Conservation (phyloP, 768 basidiomycete species). For the Tulasnella sp. region DNA sequence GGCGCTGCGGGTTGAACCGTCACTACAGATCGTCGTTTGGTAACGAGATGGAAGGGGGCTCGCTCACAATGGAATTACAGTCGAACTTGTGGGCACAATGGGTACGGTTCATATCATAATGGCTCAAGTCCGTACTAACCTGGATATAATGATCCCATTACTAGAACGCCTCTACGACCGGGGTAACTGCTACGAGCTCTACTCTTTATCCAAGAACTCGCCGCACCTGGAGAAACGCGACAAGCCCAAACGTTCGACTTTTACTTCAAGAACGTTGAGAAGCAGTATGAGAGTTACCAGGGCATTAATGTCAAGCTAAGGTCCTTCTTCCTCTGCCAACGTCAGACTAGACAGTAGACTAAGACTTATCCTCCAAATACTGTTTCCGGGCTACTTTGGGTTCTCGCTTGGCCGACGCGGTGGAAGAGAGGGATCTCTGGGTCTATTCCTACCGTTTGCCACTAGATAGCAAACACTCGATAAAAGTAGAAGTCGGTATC, state of each 20-base stretch:
- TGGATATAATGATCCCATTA: background rate
- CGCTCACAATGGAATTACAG: constrained; percentile 94
- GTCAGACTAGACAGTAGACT: background rate
- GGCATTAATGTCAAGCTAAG: no score
- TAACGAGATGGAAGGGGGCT: constrained; percentile 95
- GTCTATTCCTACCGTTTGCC: no score
- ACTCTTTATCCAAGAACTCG: constrained; percentile 90
- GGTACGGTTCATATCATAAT: constrained; percentile 54
- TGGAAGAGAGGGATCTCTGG: no score
- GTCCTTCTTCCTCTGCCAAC: constrained; percentile 58
- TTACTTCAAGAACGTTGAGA: constrained; percentile 98
- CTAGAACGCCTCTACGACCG: constrained; percentile 93
- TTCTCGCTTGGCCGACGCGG: no score
- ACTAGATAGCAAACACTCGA: constrained; percentile 95
- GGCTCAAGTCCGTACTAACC: no score
- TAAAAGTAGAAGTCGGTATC: constrained; percentile 99
- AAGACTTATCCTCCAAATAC: constrained; percentile 59
- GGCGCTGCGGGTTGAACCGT: background rate
- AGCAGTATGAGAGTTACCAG: constrained; percentile 97
- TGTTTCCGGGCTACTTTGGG: constrained; percentile 96
- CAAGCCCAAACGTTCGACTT: constrained; percentile 97
- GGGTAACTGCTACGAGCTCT: constrained; percentile 97
- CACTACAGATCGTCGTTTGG: constrained; percentile 72
- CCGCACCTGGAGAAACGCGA: constrained; percentile 94
- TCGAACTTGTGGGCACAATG: constrained; percentile 96